Base-by-base conservation (phyloP, 2,329 filamentous ascomycete genomes). In the Ophiosphaerella narmari region DNA sequence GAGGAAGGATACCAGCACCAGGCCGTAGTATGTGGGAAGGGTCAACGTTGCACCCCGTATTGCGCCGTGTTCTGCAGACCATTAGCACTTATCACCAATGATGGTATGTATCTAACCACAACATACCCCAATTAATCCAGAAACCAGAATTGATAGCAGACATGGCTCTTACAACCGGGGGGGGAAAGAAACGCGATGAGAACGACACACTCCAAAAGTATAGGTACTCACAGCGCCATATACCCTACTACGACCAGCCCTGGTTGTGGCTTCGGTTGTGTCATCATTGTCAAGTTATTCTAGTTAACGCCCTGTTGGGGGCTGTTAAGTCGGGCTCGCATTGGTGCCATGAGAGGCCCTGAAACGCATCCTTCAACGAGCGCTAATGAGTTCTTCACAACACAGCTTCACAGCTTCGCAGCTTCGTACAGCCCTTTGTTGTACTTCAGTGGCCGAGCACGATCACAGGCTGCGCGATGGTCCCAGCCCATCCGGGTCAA, bases 1-100 rank as follows among this genome's bases (percentile, higher is more conserved):
- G 13, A 63, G 50, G 42, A 65, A 65, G 2, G 62, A 59, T 2
- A 57, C 52, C 0, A 65, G 52, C 18, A 63, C 40, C 9, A 56
- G 34, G 36, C 57, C 59, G 26, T 54, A 39, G 24, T 43, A 39
- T 21, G 35, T 40, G 7, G 59, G 52, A 16, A 62, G 35, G 13
- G 61, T 64, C n/a, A 64, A 41, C 4, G 59, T 64, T 8, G 57
- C 50, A 13, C 59, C 61, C 33, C 34, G 35, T 4, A 51, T 31
- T 6, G 40, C 45, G 2, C 61, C 59, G 14, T 55, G 16, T 21
- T 60, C 60, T 63, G 26, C 2, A 16, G 14, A 35, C 7, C 7
- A n/a, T 38, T n/a, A 21, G 7, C 32, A 14, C 32, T 45, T 44
- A 54, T 39, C 21, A 18, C 14, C 8, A 26, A n/a, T 23, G 46